Percentiles rank a stretch among this genome's conserved stretches.
Evolutionary conservation across 1,139 yeast species (phyloP).

Genomic region (Arxiozyma heterogenica): DNA sequence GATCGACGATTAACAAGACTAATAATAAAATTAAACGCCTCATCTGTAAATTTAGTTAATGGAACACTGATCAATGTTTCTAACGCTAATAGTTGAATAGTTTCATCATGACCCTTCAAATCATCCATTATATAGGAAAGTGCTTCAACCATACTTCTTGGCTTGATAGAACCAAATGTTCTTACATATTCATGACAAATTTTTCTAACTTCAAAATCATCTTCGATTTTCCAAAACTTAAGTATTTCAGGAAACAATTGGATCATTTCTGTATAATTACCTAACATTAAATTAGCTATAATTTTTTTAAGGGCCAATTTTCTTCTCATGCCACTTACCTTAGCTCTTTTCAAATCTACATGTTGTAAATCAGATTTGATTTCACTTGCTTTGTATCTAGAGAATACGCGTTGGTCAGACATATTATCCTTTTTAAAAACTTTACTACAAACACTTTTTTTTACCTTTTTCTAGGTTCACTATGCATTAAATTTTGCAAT

Average conservation of each 20-base stretch:
- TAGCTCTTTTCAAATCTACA: slow-evolving; percentile 30
- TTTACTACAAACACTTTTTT: too few relatives aligned
- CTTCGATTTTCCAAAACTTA: slow-evolving; percentile 51
- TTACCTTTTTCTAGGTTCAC: neutral
- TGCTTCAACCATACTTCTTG: slow-evolving; percentile 47
- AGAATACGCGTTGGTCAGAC: slow-evolving; percentile 28
- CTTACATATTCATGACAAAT: slow-evolving; percentile 55
- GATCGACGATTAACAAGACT: slow-evolving; percentile 43
- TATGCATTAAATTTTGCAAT: too few relatives aligned
- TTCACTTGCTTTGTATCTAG: slow-evolving; percentile 30
- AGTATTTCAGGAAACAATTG: slow-evolving; percentile 59
- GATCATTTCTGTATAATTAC: slow-evolving; percentile 62
- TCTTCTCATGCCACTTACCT: slow-evolving; percentile 33
- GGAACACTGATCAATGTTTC: slow-evolving; percentile 57
- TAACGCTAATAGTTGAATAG: slow-evolving; percentile 47
- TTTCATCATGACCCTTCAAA: slow-evolving; percentile 35
- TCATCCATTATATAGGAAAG: slow-evolving; percentile 52
- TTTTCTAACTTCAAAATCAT: slow-evolving; percentile 57
- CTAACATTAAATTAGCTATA: slow-evolving; percentile 75
- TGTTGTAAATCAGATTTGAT: slow-evolving; percentile 30
- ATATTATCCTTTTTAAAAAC: slow-evolving; percentile 5
- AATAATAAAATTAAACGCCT: slow-evolving; percentile 35
- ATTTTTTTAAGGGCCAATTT: slow-evolving; percentile 63
- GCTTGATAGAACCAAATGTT: slow-evolving; percentile 52
- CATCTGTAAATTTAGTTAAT: slow-evolving; percentile 42